Conservation (phyloP, 768 basidiomycete genomes). For the Boletellus ananas region DNA sequence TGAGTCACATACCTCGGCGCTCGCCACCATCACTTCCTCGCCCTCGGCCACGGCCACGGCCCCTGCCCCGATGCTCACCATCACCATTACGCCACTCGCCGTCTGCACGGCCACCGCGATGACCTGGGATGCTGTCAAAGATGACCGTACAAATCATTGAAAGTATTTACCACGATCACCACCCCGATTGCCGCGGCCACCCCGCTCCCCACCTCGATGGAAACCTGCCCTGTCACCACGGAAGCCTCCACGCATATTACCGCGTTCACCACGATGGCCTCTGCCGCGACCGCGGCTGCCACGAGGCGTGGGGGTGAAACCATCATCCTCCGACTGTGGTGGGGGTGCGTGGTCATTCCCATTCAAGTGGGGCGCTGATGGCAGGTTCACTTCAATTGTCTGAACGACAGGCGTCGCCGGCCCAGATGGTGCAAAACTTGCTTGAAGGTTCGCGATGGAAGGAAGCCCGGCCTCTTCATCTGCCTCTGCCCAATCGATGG, state of each 20-base stretch:
- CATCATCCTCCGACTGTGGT: slow-evolving; percentile 50
- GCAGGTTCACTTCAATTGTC: slow-evolving; percentile 34
- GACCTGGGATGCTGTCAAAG: slow-evolving; percentile 4
- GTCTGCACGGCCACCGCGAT: slow-evolving; percentile 22
- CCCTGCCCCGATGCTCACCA: slow-evolving; percentile 37
- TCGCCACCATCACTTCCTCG: slow-evolving; percentile 39
- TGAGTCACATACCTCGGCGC: slow-evolving; percentile 34
- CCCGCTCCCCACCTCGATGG: slow-evolving; percentile 38
- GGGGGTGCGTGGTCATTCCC: slow-evolving; percentile 22
- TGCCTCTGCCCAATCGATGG: slow-evolving; percentile 74
- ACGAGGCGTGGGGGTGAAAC: slow-evolving; percentile 48
- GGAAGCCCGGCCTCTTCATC: slow-evolving; percentile 79
- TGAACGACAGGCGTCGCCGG: slow-evolving; percentile 54
- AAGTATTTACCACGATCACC: slow-evolving; percentile 22
- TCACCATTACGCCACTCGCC: slow-evolving; percentile 51
- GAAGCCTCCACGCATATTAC: slow-evolving; percentile 38
- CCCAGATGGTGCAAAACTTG: slow-evolving; percentile 71
- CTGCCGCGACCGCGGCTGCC: slow-evolving; percentile 49
- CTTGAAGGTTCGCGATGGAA: slow-evolving; percentile 71
- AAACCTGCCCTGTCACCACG: slow-evolving; percentile 35
- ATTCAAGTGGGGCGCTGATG: slow-evolving; percentile 17
- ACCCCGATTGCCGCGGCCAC: slow-evolving; percentile 34
- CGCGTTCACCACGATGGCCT: slow-evolving; percentile 40
- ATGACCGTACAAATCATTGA: background rate
- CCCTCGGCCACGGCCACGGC: slow-evolving; percentile 44